Base-by-base conservation (phyloP, 2,329 filamentous ascomycete genomes). In the Talaromyces verruculosus region DNA sequence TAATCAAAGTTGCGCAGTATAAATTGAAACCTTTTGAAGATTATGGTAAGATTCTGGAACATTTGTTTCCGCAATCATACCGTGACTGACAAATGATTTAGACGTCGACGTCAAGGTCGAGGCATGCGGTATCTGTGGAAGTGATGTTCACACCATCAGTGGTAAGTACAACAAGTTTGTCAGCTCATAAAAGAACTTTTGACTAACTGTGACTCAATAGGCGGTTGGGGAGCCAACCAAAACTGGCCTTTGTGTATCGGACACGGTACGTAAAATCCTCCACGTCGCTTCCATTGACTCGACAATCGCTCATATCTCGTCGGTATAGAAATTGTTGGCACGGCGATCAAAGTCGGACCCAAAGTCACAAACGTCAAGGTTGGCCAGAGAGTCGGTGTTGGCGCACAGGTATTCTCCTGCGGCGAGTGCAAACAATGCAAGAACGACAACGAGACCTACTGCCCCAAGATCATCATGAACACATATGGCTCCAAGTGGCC, bases 61-160 rank as follows among this genome's bases (percentile, higher is more conserved):
- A 25, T 33, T 53, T 30, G 25, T 11, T 55, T 17, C 13, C n/a
- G 8, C 22, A 2, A 7, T 22, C 22, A 1, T 10, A 19, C 19
- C 11, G 22, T 51, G 22, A 19, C 65, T 66, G 41, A 66, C 30
- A 65, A 7, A 22, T 25, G n/a, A 25, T 22, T 53, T 58, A 76
- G 92, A 97, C 75, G 87, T 97, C 72, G 92, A 96, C 76, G 87
- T 97, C 79, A 90, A 93, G 83, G 89, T 97, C 73, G 88, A 93
- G 70, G 89, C 87, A 75, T 94, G 91, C 74, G 91, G 91, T 74
- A 84, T 92, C 63, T 92, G 90, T 76, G 87, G 89, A 71, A 89
- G 86, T 70, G 89, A 92, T 74, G 82, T 90, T 58, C 89, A 91
- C 79, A 91, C 87, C 67, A 84, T 91, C 75, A 87, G 78, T 72